Conservation (phyloP, 1,284 basidiomycete genomes). For the Xanthoconium separans region DNA sequence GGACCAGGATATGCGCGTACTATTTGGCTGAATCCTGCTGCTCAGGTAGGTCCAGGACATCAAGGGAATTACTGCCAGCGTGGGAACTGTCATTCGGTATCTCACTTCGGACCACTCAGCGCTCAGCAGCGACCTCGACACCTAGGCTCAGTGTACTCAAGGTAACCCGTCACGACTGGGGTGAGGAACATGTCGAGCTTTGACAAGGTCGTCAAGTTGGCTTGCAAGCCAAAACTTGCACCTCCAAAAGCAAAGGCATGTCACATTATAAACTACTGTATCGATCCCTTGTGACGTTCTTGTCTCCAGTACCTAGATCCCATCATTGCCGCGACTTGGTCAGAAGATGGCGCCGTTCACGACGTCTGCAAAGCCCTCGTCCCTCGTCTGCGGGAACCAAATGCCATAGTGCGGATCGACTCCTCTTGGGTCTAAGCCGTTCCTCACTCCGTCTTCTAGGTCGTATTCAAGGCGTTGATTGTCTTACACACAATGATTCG, state of each 20-base stretch:
- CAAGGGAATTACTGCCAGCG: neutral
- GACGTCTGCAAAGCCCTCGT: slow-evolving; percentile 90
- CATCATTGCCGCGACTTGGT: slow-evolving; percentile 93
- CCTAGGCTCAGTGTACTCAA: slow-evolving; percentile 24
- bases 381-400: slow-evolving; percentile 85
- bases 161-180: neutral
- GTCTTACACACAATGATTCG: slow-evolving; percentile 96
- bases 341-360: slow-evolving; percentile 86
- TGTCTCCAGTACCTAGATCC: slow-evolving; percentile 74
- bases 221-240: slow-evolving; percentile 92
- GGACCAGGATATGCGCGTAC: neutral
- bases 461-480: slow-evolving; percentile 96
- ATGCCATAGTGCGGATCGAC: slow-evolving; percentile 69
- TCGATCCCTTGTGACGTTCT: neutral
- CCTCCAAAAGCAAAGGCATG: slow-evolving; percentile 89
- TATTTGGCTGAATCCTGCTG: slow-evolving; percentile 1
- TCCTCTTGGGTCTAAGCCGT: neutral
- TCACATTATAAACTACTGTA: neutral
- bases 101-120: no score
- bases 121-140: no score
- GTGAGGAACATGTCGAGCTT: slow-evolving; percentile 61
- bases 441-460: slow-evolving; percentile 42
- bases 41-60: neutral
- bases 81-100: neutral
- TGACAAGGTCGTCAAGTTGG: slow-evolving; percentile 88